Evolutionary conservation across 2,329 filamentous ascomycete genomes (phyloP), one percentile per base, ranked within the genome.

Genomic region (Paracamarosporium sp.): DNA sequence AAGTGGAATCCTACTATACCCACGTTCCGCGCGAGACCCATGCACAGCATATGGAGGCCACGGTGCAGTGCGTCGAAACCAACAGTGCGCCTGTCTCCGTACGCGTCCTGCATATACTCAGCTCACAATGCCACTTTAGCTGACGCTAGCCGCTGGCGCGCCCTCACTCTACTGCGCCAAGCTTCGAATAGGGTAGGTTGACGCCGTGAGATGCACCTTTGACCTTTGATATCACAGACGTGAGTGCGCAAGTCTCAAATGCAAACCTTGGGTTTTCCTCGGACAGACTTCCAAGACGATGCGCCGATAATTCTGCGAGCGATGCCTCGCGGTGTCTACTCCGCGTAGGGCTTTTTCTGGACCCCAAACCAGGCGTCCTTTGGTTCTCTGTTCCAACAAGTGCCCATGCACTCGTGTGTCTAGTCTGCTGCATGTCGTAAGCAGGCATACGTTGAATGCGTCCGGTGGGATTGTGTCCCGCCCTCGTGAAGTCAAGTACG

Each of bases 161-260:
- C 55, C 30, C 50, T 56, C 59, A 56, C 44, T 59, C 51, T 55
- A 30, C 56, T 62, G 63, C 66, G 66, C 57, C 56, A 63, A 67
- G 60, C 22, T 55, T 55, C 60, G 17, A 55, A 66, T 60, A n/a
- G 5, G 60, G 64, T 59, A 64, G 50, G 53, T 50, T 47, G 47
- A 50, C 40, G 55, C 53, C 38, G 46, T 38, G 27, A 38, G 47
- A 59, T 55, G 62, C 62, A 48, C 47, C 30, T 52, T 44, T 13
- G 25, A 33, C 9, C 36, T 33, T 31, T 31, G 24, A 36, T 53
- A 25, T 25, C 57, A 56, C 47, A 45, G 22, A 36, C 35, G 43
- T 27, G 27, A 20, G 22, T 25, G n/a, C n/a, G n/a, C n/a, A 33
- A 30, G 9, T 9, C 27, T 20, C 33, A 50, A 33, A n/a, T n/a